These are phyloP conservation scores for Mycena leptocephala DNA, from an alignment of 768 basidiomycete species.

Conservation along the genomic window DNA sequence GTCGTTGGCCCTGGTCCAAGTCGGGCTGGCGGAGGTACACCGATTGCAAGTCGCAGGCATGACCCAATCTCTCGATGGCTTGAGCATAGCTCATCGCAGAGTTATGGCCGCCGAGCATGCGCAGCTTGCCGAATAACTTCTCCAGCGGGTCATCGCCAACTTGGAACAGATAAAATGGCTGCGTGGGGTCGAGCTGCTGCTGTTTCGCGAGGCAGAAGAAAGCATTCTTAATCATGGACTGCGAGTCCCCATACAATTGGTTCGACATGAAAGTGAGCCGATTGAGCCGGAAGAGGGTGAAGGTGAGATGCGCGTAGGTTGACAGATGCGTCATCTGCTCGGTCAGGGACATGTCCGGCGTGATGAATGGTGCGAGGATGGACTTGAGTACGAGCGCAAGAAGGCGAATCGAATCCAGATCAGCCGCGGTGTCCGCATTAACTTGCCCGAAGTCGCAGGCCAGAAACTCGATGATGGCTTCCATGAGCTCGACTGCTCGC, in stretches of 20 bases:
- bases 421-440: not conserved
- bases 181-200: constrained; percentile 37
- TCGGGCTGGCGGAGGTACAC: constrained; percentile 2
- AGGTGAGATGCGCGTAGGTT: constrained; percentile 43
- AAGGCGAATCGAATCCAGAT: constrained; percentile 21
- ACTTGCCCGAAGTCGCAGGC: not conserved
- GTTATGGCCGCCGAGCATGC: constrained; percentile 32
- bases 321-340: constrained; percentile 46
- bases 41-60: not conserved
- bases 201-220: constrained; percentile 42
- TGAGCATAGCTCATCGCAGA: constrained; percentile 17
- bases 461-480: constrained; percentile 11
- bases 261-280: constrained; percentile 43
- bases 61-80: constrained; percentile 7
- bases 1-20: constrained; percentile 6
- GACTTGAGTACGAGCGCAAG: constrained; percentile 24
- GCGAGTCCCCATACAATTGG: constrained; percentile 49
- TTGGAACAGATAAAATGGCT: constrained; percentile 39
- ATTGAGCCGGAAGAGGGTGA: constrained; percentile 40
- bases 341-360: constrained; percentile 36
- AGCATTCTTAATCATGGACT: constrained; percentile 47
- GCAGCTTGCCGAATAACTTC: constrained; percentile 43
- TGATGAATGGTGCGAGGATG: constrained; percentile 45
- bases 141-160: constrained; percentile 49
- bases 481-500: constrained; percentile 45